Percentiles rank a stretch among this genome's conserved stretches.
phyloP scores from a whole-genome alignment of 495 filamentous ascomycete genomes.

The Aspergillus bridgeri region DNA sequence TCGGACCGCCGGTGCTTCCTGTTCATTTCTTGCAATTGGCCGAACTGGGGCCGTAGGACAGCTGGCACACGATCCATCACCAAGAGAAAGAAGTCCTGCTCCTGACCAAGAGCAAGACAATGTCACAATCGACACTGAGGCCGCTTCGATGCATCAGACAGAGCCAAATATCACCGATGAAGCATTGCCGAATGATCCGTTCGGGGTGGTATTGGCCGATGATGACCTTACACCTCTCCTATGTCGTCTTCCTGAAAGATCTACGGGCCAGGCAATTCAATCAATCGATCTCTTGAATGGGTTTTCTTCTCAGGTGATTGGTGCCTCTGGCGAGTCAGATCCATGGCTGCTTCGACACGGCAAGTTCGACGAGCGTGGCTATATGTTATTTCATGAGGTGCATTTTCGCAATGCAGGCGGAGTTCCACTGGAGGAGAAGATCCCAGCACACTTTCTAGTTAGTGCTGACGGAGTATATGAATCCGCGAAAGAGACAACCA shows the following conservation, averaged over 20 bases:
- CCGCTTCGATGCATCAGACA: not conserved
- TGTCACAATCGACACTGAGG: not conserved
- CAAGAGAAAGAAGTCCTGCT: not conserved
- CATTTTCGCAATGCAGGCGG: slow-evolving; percentile 38
- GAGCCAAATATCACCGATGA: not conserved
- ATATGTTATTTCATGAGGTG: slow-evolving; percentile 29
- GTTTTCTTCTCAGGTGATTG: slow-evolving; percentile 30
- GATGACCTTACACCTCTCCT: not conserved
- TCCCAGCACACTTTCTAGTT: slow-evolving; percentile 34
- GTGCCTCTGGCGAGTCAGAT: slow-evolving; percentile 35
- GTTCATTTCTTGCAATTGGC: slow-evolving; percentile 15
- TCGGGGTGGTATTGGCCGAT: not conserved
- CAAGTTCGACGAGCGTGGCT: slow-evolving; percentile 32
- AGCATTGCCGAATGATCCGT: not conserved
- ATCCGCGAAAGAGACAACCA: slow-evolving; percentile 5
- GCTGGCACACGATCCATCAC: not conserved
- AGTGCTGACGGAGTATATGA: slow-evolving; percentile 20
- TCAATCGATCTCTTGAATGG: slow-evolving; percentile 31
- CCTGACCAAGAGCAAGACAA: not conserved
- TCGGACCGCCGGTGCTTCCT: slow-evolving; percentile 17
- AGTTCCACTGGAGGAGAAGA: slow-evolving; percentile 28
- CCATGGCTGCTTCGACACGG: slow-evolving; percentile 37
- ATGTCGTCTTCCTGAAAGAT: slow-evolving; percentile 1
- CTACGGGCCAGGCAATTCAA: slow-evolving; percentile 24
- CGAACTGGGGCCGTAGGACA: not conserved